phyloP scores from a whole-genome alignment of 371 early-diverging fungal species.

The Synchytrium microbalum region DNA sequence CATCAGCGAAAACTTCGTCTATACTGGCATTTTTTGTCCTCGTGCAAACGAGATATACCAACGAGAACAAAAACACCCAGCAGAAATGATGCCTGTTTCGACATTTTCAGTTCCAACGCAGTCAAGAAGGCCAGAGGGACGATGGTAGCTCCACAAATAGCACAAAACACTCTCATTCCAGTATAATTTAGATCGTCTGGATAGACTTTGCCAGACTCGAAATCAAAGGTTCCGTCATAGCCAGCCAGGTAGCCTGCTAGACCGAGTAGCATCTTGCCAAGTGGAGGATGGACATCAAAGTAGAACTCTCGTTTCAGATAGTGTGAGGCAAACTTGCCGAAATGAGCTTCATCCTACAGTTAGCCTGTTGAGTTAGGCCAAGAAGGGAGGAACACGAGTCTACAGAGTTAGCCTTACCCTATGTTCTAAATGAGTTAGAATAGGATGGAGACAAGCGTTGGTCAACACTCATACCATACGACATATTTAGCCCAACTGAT shows the following conservation, averaged over 20 bases:
- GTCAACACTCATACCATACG: slow-evolving; percentile 60
- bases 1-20: background rate
- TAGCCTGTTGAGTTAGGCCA: slow-evolving; percentile 18
- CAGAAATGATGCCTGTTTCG: slow-evolving; percentile 54
- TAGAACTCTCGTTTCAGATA: slow-evolving; percentile 92
- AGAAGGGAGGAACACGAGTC: background rate
- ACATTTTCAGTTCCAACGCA: slow-evolving; percentile 66
- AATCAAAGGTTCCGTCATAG: slow-evolving; percentile 84
- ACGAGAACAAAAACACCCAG: slow-evolving; percentile 72
- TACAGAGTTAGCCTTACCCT: background rate
- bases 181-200: slow-evolving; percentile 80
- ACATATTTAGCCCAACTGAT: slow-evolving; percentile 68
- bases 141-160: slow-evolving; percentile 86
- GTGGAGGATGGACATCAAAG: slow-evolving; percentile 99
- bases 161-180: slow-evolving; percentile 88
- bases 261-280: slow-evolving; percentile 97
- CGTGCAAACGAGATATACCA: slow-evolving; percentile 54
- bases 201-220: slow-evolving; percentile 81
- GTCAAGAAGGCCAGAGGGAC: slow-evolving; percentile 93
- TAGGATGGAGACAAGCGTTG: background rate
- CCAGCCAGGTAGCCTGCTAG: slow-evolving; percentile 84
- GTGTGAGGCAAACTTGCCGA: slow-evolving; percentile 82
- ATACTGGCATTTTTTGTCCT: background rate
- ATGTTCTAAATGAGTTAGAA: background rate
- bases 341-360: slow-evolving; percentile 41